Conservation (phyloP, 257 asterid species). For the Pogostemon cablin region DNA sequence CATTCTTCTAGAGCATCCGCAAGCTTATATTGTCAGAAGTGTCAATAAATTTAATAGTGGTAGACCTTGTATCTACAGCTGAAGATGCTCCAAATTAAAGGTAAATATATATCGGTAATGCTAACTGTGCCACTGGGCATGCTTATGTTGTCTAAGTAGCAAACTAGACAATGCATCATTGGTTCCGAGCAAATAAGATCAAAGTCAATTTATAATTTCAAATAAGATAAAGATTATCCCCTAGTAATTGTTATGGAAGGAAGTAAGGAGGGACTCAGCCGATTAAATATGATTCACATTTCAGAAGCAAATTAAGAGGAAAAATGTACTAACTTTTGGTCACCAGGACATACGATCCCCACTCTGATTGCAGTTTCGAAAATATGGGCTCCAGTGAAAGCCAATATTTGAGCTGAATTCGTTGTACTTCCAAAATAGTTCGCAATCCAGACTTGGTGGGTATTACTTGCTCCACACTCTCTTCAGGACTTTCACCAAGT, state of each 20-base stretch:
- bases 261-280: slow-evolving; percentile 8
- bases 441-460: slow-evolving; percentile 80
- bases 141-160: too few relatives aligned
- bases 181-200: background rate
- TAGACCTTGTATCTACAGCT: background rate
- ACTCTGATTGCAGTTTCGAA: slow-evolving; percentile 53
- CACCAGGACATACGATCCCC: slow-evolving; percentile 54
- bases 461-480: slow-evolving; percentile 42
- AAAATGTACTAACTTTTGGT: slow-evolving; percentile 63
- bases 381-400: slow-evolving; percentile 54
- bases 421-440: slow-evolving; percentile 67
- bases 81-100: background rate
- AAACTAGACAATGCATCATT: background rate
- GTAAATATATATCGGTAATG: background rate
- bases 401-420: slow-evolving; percentile 82
- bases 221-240: background rate
- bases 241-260: slow-evolving; percentile 3
- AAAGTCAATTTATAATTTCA: slow-evolving; percentile 5
- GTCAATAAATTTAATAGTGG: background rate
- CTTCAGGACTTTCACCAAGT: slow-evolving; percentile 70
- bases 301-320: slow-evolving; percentile 23
- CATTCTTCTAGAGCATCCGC: slow-evolving; percentile 9
- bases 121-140: background rate
- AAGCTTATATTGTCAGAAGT: background rate
- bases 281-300: slow-evolving; percentile 18